phyloP scores from a whole-genome alignment of 1,284 basidiomycete genomes.

The Cutaneotrichosporon cyanovorans region DNA sequence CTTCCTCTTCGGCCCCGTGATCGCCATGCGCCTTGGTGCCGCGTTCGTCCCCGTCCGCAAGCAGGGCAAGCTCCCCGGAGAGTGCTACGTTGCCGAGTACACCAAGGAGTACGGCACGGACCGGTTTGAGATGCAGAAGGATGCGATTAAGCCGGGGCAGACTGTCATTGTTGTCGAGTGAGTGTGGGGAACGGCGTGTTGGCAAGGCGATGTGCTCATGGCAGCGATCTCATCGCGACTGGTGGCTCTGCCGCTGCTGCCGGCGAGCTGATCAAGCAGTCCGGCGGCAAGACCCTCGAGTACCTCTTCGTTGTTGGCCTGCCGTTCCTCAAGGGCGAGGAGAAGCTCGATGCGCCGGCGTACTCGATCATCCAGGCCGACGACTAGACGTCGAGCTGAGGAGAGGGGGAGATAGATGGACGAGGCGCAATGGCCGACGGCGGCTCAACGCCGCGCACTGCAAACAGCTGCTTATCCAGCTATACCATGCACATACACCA shows the following conservation, averaged over 20 bases:
- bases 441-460: too few species aligned
- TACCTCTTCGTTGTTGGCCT: conserved; percentile 93
- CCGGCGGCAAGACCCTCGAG: conserved; percentile 77
- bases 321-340: conserved; percentile 68
- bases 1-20: conserved; percentile 87
- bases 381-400: conserved; percentile 48
- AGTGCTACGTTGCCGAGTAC: conserved; percentile 68
- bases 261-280: conserved; percentile 76
- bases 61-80: conserved; percentile 85
- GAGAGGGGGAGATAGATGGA: too few species aligned
- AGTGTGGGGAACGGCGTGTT: conserved; percentile 15
- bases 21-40: conserved; percentile 84
- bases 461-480: too few species aligned
- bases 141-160: conserved; percentile 73
- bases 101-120: conserved; percentile 92
- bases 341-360: conserved; percentile 74
- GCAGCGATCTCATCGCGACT: conserved; percentile 83
- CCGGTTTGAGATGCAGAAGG: conserved; percentile 88
- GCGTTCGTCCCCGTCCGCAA: conserved; percentile 97
- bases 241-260: conserved; percentile 93
- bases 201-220: not conserved
- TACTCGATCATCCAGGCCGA: conserved; percentile 76
- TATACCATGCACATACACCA: too few species aligned
- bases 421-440: too few species aligned
- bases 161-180: conserved; percentile 78